Base-by-base conservation (phyloP, 768 basidiomycete species). In the Russula vinacea region DNA sequence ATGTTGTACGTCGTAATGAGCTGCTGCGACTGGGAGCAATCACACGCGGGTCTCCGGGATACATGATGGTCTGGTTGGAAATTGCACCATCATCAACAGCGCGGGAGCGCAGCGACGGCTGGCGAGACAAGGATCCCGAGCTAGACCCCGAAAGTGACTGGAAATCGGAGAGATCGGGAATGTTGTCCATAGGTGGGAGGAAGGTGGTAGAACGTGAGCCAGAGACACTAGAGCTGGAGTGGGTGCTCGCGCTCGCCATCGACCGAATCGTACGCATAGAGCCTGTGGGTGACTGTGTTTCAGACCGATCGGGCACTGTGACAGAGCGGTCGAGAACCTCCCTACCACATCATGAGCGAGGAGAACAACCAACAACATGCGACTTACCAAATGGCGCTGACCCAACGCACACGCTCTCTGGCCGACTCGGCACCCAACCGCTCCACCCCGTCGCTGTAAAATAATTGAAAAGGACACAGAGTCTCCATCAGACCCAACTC, bases 361-460 rank as follows among this genome's bases (percentile, higher is more conserved):
- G 24, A 10, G 22, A 24, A 52, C 26, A 53, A 52, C 2, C 5
- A 4, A 58, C 16, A 53, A 42, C 29, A 13, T 32, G 59, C 53
- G 49, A 64, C 85, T 54, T 70, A 93, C 94, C 91, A 94, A 60
- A 97, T 83, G 5, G 92, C 84, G 70, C 90, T 90, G 14, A 95
- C 92, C 94, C 94, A 97, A 74, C 88, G 85, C 57, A 92, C 88
- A 68, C 94, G 80, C 73, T 94, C 90, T 62, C 89, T 74, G 8
- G 93, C 81, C 67, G 90, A 94, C 72, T 95, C 94, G n/a, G 91
- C 88, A 6, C 88, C 94, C 29, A 97, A 73, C 9, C 94, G 76
- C 73, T 97, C 94, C 1, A 94, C 86, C 1, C 94, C 94, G 73
- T 97, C 94, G 13, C 83, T 81, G 72, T 97, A 97, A 40, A 94